Percentiles rank a stretch among this genome's conserved stretches.
phyloP scores from a whole-genome alignment of 306 rosid species.

The Aeschynomene evenia region DNA sequence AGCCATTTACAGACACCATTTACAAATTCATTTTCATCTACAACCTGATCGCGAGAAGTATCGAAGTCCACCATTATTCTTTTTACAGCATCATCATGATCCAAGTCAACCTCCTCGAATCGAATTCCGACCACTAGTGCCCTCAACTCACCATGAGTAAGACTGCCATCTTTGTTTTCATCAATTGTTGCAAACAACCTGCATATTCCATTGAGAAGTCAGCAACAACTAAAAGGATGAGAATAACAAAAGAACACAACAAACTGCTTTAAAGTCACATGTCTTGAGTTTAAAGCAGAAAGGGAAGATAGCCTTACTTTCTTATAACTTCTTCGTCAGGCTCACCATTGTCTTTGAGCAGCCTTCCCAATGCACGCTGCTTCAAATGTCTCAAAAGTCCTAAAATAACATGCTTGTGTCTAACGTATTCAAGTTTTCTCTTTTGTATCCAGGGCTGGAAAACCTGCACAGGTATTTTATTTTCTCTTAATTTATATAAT shows the following conservation, averaged over 20 bases:
- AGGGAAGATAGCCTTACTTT: slow-evolving; percentile 46
- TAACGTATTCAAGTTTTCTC: slow-evolving; percentile 64
- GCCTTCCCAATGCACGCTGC: slow-evolving; percentile 59
- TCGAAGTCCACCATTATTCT: slow-evolving; percentile 66
- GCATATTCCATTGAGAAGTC: slow-evolving; percentile 30
- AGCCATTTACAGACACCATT: slow-evolving; percentile 68
- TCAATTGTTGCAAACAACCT: slow-evolving; percentile 70
- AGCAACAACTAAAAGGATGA: slow-evolving; percentile 13
- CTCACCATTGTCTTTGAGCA: slow-evolving; percentile 59
- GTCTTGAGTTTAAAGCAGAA: slow-evolving; percentile 25
- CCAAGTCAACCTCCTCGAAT: slow-evolving; percentile 67
- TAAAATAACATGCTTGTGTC: slow-evolving; percentile 72
- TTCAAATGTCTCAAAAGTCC: slow-evolving; percentile 64
- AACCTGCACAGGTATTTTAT: slow-evolving; percentile 52
- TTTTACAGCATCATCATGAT: slow-evolving; percentile 56
- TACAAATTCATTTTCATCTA: slow-evolving; percentile 55
- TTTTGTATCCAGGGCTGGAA: slow-evolving; percentile 91
- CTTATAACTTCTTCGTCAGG: slow-evolving; percentile 54
- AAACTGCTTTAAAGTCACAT: not conserved
- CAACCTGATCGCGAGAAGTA: slow-evolving; percentile 39
- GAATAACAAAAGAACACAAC: slow-evolving; percentile 6
- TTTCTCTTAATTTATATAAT: slow-evolving; percentile 10
- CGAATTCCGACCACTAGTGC: slow-evolving; percentile 76
- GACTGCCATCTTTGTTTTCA: slow-evolving; percentile 38
- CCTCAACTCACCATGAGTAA: slow-evolving; percentile 61